Evolutionary conservation across 1,139 yeast genomes (phyloP).

Genomic region (Taphrina deformans): DNA sequence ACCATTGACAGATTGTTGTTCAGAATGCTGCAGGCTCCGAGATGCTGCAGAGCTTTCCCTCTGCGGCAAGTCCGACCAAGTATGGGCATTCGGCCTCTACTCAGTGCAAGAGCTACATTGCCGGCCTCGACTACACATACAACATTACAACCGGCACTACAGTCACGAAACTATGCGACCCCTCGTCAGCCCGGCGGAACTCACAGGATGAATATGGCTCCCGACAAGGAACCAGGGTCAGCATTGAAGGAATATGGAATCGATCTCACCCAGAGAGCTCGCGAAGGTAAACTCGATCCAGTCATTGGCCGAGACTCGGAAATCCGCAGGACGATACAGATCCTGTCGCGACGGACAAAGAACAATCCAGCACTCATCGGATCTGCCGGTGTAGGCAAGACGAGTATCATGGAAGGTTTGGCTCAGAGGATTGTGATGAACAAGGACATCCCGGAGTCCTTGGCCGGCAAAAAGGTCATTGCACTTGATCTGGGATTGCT

Average conservation of each 20-base stretch:
- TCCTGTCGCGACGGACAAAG: conserved; percentile 85
- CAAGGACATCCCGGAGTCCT: conserved; percentile 83
- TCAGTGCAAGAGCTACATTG: neutral
- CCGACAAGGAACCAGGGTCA: conserved; percentile 50
- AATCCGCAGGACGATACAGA: conserved; percentile 86
- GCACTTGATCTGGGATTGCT: conserved; percentile 85
- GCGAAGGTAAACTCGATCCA: conserved; percentile 89
- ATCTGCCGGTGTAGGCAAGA: conserved; percentile 96
- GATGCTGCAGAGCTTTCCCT: neutral
- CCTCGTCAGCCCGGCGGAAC: conserved; percentile 36
- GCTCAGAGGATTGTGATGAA: conserved; percentile 89
- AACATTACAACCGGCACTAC: neutral
- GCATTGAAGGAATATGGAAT: conserved; percentile 87
- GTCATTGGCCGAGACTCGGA: conserved; percentile 97
- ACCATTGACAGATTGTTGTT: no score
- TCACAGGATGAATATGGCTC: conserved; percentile 40
- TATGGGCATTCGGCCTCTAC: neutral
- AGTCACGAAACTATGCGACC: conserved; percentile 22
- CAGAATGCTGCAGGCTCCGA: neutral
- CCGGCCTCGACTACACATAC: neutral
- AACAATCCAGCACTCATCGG: conserved; percentile 94
- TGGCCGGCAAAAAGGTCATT: conserved; percentile 78
- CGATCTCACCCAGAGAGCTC: conserved; percentile 80
- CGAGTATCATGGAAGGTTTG: conserved; percentile 92
- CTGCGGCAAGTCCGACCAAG: neutral